These are phyloP conservation scores for Penicillium verhagenii DNA, from an alignment of 495 filamentous ascomycete genomes.

Conservation along the genomic window DNA sequence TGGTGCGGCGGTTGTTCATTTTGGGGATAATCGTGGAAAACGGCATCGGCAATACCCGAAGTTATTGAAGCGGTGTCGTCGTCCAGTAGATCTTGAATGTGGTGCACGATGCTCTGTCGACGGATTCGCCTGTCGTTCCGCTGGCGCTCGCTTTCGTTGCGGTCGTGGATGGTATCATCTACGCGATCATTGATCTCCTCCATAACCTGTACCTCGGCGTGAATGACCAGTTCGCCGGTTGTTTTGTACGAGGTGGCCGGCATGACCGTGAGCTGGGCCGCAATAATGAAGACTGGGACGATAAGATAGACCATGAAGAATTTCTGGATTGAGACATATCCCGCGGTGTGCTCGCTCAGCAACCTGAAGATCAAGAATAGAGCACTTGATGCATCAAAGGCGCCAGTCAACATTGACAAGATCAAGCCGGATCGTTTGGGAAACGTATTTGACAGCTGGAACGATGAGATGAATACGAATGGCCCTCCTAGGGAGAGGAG, in stretches of 20 bases:
- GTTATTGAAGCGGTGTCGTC: conserved; percentile 33
- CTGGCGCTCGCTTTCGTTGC: conserved; percentile 55
- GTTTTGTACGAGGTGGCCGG: conserved; percentile 84
- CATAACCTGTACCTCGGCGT: conserved; percentile 57
- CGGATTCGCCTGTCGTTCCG: conserved; percentile 62
- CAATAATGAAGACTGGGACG: conserved; percentile 68
- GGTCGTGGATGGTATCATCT: conserved; percentile 48
- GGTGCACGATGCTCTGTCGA: conserved; percentile 65
- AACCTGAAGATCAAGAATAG: conserved; percentile 84
- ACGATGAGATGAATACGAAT: conserved; percentile 86
- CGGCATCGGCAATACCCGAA: conserved; percentile 9
- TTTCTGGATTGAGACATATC: conserved; percentile 58
- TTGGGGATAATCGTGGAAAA: conserved; percentile 15
- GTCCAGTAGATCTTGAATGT: conserved; percentile 70
- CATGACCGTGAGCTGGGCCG: conserved; percentile 73
- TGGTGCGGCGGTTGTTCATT: not conserved
- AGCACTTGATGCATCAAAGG: conserved; percentile 88
- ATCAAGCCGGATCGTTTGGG: conserved; percentile 83
- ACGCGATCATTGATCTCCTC: conserved; percentile 57
- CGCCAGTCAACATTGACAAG: conserved; percentile 79
- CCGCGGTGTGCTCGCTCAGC: conserved; percentile 61
- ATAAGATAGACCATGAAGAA: conserved; percentile 79
- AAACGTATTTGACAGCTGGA: conserved; percentile 92
- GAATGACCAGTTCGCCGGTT: conserved; percentile 73
- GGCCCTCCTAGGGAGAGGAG: conserved; percentile 83